Base-by-base conservation (phyloP, 768 basidiomycete genomes). In the Tylopilus balloui region DNA sequence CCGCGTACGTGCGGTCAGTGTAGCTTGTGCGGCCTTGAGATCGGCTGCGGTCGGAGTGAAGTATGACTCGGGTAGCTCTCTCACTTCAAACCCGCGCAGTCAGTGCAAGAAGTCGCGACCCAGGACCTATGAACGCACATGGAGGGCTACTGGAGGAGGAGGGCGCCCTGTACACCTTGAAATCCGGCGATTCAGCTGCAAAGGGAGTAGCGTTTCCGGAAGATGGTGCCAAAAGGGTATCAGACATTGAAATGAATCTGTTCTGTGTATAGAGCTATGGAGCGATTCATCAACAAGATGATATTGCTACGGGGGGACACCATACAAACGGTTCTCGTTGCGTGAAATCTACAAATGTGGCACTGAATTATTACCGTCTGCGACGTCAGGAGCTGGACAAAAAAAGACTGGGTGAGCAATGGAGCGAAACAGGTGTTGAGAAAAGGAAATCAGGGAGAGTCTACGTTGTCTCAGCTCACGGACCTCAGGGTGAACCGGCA, bases 21-120 rank as follows among this genome's bases (percentile, higher is more conserved):
- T 74, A 3, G 75, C 71, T 64, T 89, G 89, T 4, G 84, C 81
- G 3, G 76, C 77, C 59, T 78, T 80, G 50, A 92, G 69, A 61
- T 92, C 90, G 6, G 83, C 75, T 14, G 79, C 56, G 11, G 84
- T 88, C 3, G 85, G 86, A 6, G 73, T 77, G 60, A 90, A 90
- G 63, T 84, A 88, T 3, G 80, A 78, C 55, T 91, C 88, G 3
- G 88, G 80, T 12, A 89, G 66, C 15, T 77, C 72, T 45, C 69
- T 75, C 78, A 65, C 54, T 68, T 55, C 27, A 55, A 12, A 25
- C 31, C 27, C 27, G 2, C 9, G 24, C 7, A n/a, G 38, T 58
- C 45, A 63, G 47, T 34, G 14, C 24, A 12, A 34, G 19, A 31
- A 21, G 14, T 31, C 29, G 38, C 35, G 9, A 48, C 47, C 8